Evolutionary conservation across 2,329 filamentous ascomycete species (phyloP).

Genomic region (Chaetomiaceae sp.): DNA sequence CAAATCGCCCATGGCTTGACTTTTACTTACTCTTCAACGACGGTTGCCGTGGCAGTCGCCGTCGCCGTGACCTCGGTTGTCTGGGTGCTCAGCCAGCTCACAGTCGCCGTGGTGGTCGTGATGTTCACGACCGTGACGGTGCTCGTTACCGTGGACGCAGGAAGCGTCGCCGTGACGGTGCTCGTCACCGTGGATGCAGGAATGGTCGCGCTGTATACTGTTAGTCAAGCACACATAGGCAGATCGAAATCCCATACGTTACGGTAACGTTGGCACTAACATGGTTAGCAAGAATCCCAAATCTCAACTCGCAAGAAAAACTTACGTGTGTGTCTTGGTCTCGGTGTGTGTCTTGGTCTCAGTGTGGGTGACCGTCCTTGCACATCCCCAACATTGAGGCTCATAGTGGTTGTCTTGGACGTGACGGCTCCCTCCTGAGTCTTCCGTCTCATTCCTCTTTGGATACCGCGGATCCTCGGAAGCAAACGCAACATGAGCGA

Average conservation of each 20-base stretch:
- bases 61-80: constrained; percentile 14
- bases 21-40: background rate
- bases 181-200: background rate
- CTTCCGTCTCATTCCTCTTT: constrained; percentile 19
- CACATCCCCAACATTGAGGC: background rate
- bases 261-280: constrained; percentile 9
- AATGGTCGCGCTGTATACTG: background rate
- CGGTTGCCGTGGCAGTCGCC: constrained; percentile 11
- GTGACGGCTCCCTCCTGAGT: constrained; percentile 19
- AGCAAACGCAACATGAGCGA: constrained; percentile 21
- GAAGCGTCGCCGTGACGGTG: background rate
- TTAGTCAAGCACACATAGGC: background rate
- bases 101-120: constrained; percentile 4
- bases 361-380: constrained; percentile 9
- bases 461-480: constrained; percentile 17
- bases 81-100: constrained; percentile 11
- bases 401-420: constrained; percentile 7
- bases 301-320: background rate
- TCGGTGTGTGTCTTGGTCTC: constrained; percentile 16
- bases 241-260: constrained; percentile 1
- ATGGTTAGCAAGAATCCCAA: background rate
- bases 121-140: background rate
- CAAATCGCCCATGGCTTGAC: background rate
- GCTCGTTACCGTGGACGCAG: constrained; percentile 1
- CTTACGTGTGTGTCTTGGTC: constrained; percentile 6